Base-by-base conservation (phyloP, 768 basidiomycete genomes). In the Amylocystis lapponica region DNA sequence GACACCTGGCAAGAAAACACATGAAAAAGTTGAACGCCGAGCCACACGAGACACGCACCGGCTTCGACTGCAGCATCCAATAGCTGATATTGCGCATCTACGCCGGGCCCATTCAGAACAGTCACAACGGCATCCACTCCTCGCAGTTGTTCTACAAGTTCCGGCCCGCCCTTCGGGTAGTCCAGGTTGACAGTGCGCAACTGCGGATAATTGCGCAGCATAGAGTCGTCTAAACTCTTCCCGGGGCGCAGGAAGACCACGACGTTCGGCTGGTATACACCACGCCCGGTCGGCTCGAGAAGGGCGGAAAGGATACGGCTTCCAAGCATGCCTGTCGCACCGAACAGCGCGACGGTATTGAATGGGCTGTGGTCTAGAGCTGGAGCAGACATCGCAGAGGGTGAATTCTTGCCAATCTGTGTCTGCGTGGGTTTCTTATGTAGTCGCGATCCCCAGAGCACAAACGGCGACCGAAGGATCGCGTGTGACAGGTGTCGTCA, bases 301-400 rank as follows among this genome's bases (percentile, higher is more conserved):
- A 39, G 20, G 4, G 39, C 27, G 3, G 11, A 10, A 12, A 41
- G 30, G 5, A 31, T 17, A 12, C 17, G n/a, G 30, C 30, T 41
- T 16, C 39, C 39, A 10, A 41, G 39, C 39, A 41, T 41, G 39
- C 39, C 39, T 13, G 39, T 41, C 27, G 39, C 39, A 20, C 39
- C 39, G 39, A 41, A 41, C 8, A 41, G 39, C n/a, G 39, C 39
- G 21, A 41, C 17, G 26, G 30, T 32, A 19, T 41, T 30, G 39
- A 41, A 20, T 11, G 39, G 39, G 8, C 9, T 17, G 34, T 30
- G 29, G 29, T 30, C 29, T 9, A 9, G n/a, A 30, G 9, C n/a
- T 30, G 29, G n/a, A n/a, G n/a, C n/a, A n/a, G n/a, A n/a, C n/a
- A n/a, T n/a, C n/a, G n/a, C n/a, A n/a, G n/a, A n/a, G n/a, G n/a